phyloP scores from a whole-genome alignment of 345 rosid species.

The Salix suchowensis region DNA sequence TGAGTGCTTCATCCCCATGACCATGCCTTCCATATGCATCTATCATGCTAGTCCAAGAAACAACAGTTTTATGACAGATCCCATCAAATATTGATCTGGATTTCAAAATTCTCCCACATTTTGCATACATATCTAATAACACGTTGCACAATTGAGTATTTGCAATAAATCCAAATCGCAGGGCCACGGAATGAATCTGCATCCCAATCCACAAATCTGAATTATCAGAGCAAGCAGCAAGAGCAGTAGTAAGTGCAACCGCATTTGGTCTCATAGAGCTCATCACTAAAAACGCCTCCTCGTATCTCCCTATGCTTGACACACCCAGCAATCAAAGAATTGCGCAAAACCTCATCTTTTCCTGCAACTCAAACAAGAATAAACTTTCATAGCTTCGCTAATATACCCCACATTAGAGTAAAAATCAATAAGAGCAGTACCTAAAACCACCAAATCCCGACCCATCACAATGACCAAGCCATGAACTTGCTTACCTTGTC shows the following conservation, averaged over 20 bases:
- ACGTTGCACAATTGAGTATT: conserved; percentile 69
- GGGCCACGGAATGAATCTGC: conserved; percentile 63
- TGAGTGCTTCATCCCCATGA: conserved; percentile 49
- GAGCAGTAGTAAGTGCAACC: conserved; percentile 58
- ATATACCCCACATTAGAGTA: conserved; percentile 49
- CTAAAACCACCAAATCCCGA: conserved; percentile 61
- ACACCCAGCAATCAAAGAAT: conserved; percentile 67
- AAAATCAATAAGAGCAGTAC: conserved; percentile 67
- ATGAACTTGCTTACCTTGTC: conserved; percentile 74
- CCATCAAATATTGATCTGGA: conserved; percentile 45
- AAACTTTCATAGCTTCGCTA: conserved; percentile 57
- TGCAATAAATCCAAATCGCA: conserved; percentile 42
- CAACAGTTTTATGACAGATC: conserved; percentile 42
- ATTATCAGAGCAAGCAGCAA: conserved; percentile 69
- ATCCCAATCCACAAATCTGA: conserved; percentile 56
- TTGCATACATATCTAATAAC: conserved; percentile 72
- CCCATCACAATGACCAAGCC: conserved; percentile 59
- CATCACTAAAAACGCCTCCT: conserved; percentile 52
- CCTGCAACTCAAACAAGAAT: conserved; percentile 25
- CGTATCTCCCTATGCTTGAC: conserved; percentile 42
- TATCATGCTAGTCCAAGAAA: conserved; percentile 82
- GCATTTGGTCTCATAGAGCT: conserved; percentile 45
- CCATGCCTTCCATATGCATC: conserved; percentile 71
- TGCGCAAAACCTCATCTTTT: conserved; percentile 50
- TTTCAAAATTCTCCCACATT: conserved; percentile 48